Conservation (phyloP, 2,329 filamentous ascomycete species). For the Colletotrichum tabaci region DNA sequence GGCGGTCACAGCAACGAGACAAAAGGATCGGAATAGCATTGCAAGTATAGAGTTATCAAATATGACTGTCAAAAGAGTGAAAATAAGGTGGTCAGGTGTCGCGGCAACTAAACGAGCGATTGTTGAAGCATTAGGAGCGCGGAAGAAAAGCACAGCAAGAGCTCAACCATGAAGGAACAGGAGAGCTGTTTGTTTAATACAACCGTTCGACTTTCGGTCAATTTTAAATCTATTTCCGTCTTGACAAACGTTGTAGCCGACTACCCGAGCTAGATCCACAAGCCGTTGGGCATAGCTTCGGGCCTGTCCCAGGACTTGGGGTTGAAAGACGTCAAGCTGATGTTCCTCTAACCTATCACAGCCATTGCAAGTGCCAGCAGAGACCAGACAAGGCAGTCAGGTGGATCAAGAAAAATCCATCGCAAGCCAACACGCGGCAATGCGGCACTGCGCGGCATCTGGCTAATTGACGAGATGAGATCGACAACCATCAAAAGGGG, state of each 20-base stretch:
- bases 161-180: not conserved
- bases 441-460: constrained; percentile 23
- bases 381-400: constrained; percentile 17
- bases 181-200: constrained; percentile 12
- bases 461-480: constrained; percentile 9
- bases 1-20: constrained; percentile 24
- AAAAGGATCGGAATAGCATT: constrained; percentile 31
- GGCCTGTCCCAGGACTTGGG: too few relatives aligned
- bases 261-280: constrained; percentile 11
- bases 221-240: not conserved
- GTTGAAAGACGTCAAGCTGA: not conserved
- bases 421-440: constrained; percentile 6
- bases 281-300: not conserved
- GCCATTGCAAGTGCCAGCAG: not conserved
- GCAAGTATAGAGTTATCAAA: constrained; percentile 5
- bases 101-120: constrained; percentile 14
- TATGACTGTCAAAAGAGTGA: constrained; percentile 13
- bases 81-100: constrained; percentile 10
- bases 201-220: not conserved
- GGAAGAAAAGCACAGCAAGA: not conserved
- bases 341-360: constrained; percentile 10
- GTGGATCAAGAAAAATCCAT: constrained; percentile 18
- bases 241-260: not conserved
- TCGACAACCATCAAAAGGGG: not conserved
- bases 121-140: not conserved